Percentiles rank a stretch among this genome's conserved stretches.
phyloP scores from a whole-genome alignment of 1,139 yeast species.

The Protomyces inouyei region DNA sequence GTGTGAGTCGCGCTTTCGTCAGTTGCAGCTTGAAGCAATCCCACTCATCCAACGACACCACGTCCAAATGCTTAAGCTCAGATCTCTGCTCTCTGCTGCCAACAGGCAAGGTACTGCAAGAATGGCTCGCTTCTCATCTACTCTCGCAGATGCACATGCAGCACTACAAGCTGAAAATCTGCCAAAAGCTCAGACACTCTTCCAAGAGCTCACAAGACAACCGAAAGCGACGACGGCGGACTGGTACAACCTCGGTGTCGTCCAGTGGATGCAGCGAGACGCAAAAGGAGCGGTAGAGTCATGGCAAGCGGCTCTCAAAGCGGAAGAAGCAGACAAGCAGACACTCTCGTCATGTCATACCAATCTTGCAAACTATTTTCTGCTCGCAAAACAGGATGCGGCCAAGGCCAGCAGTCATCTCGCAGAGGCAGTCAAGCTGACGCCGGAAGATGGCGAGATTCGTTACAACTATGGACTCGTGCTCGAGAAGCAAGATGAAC shows the following conservation, averaged over 20 bases:
- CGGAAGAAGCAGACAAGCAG: constrained; percentile 4
- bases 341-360: constrained; percentile 15
- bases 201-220: not conserved
- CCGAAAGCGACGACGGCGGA: constrained; percentile 1
- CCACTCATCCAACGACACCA: too few species aligned
- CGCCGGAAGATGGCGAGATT: constrained; percentile 19
- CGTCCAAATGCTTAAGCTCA: not conserved
- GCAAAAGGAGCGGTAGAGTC: constrained; percentile 2
- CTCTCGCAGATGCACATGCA: constrained; percentile 13
- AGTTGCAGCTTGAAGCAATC: too few species aligned
- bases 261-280: constrained; percentile 13
- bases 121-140: not conserved
- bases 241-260: constrained; percentile 20
- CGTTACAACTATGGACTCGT: constrained; percentile 24
- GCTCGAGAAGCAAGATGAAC: constrained; percentile 21
- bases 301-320: constrained; percentile 14
- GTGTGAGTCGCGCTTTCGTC: too few species aligned
- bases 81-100: not conserved
- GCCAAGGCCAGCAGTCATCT: constrained; percentile 10
- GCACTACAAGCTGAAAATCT: constrained; percentile 7
- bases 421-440: constrained; percentile 8
- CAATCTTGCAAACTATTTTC: constrained; percentile 20
- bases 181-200: constrained; percentile 8
- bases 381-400: constrained; percentile 10
- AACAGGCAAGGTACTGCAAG: not conserved